Evolutionary conservation across 345 rosid genomes (phyloP).

Genomic region (Aethionema arabicum): DNA sequence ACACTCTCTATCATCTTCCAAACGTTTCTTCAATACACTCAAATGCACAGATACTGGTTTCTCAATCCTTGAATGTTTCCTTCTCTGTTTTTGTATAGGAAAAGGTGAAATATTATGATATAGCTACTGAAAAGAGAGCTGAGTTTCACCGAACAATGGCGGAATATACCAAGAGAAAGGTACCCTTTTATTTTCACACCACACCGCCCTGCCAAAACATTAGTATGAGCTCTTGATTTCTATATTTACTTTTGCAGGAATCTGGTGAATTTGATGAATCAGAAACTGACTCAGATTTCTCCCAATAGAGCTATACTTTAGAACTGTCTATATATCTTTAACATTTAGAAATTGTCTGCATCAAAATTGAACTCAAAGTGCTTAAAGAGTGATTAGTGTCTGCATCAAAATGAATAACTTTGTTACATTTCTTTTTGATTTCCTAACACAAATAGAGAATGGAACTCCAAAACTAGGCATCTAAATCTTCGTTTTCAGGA

Average conservation of each 20-base stretch:
- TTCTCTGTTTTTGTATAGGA: conserved; percentile 49
- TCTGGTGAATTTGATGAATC: conserved; percentile 57
- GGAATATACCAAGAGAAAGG: conserved; percentile 70
- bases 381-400: too few species aligned
- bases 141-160: conserved; percentile 78
- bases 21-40: neutral
- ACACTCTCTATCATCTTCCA: conserved; percentile 6
- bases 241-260: conserved; percentile 51
- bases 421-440: conserved; percentile 20
- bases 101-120: conserved; percentile 88
- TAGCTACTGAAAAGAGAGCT: conserved; percentile 83
- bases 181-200: conserved; percentile 15
- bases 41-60: conserved; percentile 5
- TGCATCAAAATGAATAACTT: neutral
- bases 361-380: neutral
- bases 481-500: conserved; percentile 24
- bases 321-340: conserved; percentile 25
- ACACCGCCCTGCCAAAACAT: conserved; percentile 7
- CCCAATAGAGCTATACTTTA: conserved; percentile 41
- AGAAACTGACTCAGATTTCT: conserved; percentile 65
- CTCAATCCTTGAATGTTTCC: conserved; percentile 18
- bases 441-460: conserved; percentile 25
- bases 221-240: conserved; percentile 20
- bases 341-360: conserved; percentile 17
- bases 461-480: conserved; percentile 16